Conservation (phyloP, 345 rosid species). For the Crucihimalaya himalaica region DNA sequence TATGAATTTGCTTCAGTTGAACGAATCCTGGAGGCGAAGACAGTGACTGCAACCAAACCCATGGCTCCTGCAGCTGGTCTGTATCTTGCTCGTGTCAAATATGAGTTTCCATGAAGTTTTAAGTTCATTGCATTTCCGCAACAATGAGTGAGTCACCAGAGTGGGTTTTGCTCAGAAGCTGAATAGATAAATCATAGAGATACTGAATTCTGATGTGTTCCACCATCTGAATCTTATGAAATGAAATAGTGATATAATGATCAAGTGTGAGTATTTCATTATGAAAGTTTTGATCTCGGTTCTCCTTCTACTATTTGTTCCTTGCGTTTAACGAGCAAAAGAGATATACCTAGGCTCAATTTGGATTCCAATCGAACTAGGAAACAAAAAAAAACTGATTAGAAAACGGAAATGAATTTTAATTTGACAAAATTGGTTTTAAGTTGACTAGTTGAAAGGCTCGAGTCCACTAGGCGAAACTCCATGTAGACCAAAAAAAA, state of each 20-base stretch:
- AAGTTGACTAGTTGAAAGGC: neutral
- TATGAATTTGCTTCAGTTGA: slow-evolving; percentile 50
- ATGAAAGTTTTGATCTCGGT: slow-evolving; percentile 4
- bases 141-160: neutral
- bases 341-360: neutral
- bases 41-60: slow-evolving; percentile 67
- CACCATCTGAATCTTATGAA: slow-evolving; percentile 7
- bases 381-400: neutral
- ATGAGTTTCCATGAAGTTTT: slow-evolving; percentile 53
- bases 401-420: neutral
- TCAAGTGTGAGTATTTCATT: neutral
- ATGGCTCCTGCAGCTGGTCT: slow-evolving; percentile 93
- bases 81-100: slow-evolving; percentile 80
- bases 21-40: slow-evolving; percentile 69
- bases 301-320: neutral
- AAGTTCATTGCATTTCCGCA: neutral
- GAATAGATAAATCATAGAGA: slow-evolving; percentile 12
- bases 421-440: neutral
- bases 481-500: neutral
- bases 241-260: neutral
- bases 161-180: neutral
- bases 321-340: neutral
- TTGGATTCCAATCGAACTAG: neutral
- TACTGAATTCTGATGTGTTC: neutral
- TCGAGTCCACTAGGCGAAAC: neutral